phyloP scores from a whole-genome alignment of 371 early-diverging fungal genomes.

The Mucor circinelloides region DNA sequence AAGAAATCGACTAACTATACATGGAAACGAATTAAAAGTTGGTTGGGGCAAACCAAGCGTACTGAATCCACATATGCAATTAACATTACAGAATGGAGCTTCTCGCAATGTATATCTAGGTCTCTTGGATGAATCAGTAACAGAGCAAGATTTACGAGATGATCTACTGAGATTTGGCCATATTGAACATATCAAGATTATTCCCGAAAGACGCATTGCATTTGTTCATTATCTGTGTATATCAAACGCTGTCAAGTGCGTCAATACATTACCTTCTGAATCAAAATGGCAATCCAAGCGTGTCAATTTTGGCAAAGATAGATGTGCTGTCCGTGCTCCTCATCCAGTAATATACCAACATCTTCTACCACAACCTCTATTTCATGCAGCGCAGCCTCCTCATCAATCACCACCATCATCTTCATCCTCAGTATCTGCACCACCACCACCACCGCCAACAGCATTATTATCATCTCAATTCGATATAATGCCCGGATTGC shows the following conservation, averaged over 20 bases:
- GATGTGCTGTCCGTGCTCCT: background rate
- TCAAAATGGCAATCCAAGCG: conserved; percentile 56
- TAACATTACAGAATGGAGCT: conserved; percentile 70
- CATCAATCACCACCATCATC: background rate
- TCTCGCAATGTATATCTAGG: conserved; percentile 82
- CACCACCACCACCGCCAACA: background rate
- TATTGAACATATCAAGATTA: conserved; percentile 73
- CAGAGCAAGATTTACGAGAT: conserved; percentile 53
- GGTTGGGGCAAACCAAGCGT: conserved; percentile 80
- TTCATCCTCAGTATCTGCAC: background rate
- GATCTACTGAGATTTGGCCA: conserved; percentile 69
- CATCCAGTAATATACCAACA: background rate
- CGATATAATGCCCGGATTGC: background rate
- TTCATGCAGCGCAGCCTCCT: background rate
- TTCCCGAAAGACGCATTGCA: conserved; percentile 73
- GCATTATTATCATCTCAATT: background rate
- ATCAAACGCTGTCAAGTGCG: conserved; percentile 72
- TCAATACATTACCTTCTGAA: conserved; percentile 57
- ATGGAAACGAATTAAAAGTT: conserved; percentile 63
- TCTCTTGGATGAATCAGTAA: conserved; percentile 58
- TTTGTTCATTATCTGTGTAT: conserved; percentile 83
- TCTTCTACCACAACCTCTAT: background rate
- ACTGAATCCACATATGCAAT: conserved; percentile 49
- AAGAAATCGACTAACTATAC: conserved; percentile 38
- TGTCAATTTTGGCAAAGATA: conserved; percentile 60